Evolutionary conservation across 148 eudicot genomes (phyloP).

Genomic region (Silene uniflora): DNA sequence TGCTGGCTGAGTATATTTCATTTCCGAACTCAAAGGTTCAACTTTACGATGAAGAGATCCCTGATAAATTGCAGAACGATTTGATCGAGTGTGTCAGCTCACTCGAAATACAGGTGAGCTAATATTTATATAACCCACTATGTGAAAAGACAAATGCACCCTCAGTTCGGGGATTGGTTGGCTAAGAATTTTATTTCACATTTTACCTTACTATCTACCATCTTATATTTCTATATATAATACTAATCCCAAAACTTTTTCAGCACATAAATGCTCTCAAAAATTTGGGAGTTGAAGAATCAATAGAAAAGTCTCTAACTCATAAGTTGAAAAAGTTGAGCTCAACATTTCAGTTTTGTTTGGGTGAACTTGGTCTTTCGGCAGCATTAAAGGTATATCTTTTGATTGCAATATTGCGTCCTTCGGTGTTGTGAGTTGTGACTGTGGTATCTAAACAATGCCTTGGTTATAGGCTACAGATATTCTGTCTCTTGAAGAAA

Average conservation of each 20-base stretch:
- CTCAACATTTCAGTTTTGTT: conserved; percentile 49
- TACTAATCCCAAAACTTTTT: conserved; percentile 19
- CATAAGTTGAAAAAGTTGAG: conserved; percentile 39
- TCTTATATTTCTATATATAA: not conserved
- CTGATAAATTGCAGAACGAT: conserved; percentile 16
- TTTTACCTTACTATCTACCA: not conserved
- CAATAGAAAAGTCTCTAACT: conserved; percentile 32
- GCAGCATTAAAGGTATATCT: conserved; percentile 59
- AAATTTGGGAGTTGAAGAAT: conserved; percentile 23
- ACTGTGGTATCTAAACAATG: conserved; percentile 18
- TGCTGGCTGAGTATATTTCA: conserved; percentile 46
- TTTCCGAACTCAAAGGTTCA: conserved; percentile 54
- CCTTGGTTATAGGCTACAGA: conserved; percentile 56
- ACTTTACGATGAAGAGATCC: conserved; percentile 40
- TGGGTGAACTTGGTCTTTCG: conserved; percentile 78
- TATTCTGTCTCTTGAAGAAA: conserved; percentile 36
- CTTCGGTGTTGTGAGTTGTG: conserved; percentile 13
- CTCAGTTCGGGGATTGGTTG: not conserved
- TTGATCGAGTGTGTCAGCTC: conserved; percentile 26
- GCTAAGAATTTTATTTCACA: not conserved
- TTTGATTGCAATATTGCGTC: not conserved
- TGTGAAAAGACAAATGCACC: not conserved
- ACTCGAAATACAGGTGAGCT: conserved; percentile 47
- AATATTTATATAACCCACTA: not conserved
- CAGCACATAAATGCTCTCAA: conserved; percentile 44